These are phyloP conservation scores for Hamamelis virginiana DNA, from an alignment of 164 flowering plant genomes.

Conservation along the genomic window DNA sequence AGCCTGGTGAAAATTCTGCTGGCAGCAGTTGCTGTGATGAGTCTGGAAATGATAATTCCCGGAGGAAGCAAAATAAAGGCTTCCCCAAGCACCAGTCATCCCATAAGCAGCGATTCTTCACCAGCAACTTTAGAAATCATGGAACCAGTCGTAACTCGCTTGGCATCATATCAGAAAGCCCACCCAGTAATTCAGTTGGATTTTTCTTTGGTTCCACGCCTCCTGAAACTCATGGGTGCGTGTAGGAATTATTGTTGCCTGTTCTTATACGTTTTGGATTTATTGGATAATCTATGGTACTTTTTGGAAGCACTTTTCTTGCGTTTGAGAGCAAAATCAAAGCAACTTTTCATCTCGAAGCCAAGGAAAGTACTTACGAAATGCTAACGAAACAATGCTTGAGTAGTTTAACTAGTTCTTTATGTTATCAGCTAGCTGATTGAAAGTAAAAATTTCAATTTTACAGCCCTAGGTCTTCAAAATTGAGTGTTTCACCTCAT, in stretches of 20 bases:
- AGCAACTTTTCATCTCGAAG: neutral
- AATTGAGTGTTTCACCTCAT: constrained; percentile 75
- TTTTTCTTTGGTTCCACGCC: constrained; percentile 94
- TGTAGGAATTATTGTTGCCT: constrained; percentile 10
- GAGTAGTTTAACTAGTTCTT: neutral
- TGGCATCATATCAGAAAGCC: constrained; percentile 81
- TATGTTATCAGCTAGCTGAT: neutral
- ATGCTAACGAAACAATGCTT: neutral
- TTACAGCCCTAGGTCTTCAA: constrained; percentile 64
- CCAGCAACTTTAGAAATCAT: constrained; percentile 61
- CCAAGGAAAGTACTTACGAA: neutral
- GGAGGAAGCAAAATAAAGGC: constrained; percentile 65
- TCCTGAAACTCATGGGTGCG: constrained; percentile 83
- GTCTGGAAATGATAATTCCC: constrained; percentile 37
- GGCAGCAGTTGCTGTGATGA: constrained; percentile 41
- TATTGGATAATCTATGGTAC: neutral
- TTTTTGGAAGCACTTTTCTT: neutral
- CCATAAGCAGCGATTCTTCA: constrained; percentile 70
- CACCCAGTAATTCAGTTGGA: constrained; percentile 89
- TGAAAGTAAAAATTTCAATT: neutral
- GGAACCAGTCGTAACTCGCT: constrained; percentile 52
- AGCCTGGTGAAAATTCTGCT: constrained; percentile 30
- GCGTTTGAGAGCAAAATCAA: neutral
- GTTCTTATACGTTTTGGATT: neutral
- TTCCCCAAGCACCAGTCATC: constrained; percentile 52